Evolutionary conservation across 2,329 filamentous ascomycete species (phyloP), one percentile per base, ranked within the genome.

Genomic region (Trichoderma pleuroti): DNA sequence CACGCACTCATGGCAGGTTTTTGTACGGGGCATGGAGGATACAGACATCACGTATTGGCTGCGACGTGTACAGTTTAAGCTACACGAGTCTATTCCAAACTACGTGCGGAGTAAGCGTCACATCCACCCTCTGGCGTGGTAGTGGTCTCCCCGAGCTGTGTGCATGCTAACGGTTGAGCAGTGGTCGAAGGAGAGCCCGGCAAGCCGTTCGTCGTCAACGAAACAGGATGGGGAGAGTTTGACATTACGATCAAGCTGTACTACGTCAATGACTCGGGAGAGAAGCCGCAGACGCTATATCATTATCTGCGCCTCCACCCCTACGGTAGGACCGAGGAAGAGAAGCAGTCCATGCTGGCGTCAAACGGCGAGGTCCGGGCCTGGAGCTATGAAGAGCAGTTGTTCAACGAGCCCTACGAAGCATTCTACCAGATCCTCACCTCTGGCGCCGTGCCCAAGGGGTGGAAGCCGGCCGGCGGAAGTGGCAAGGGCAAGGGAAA

Each of bases 201-300:
- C n/a, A 86, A 87, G 73, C 77, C 94, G 12, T 99, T 98, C 77
- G 86, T 93, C 77, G 92, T 98, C 72, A 88, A 89, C 73, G 96
- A 98, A 81, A 98, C 96, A 0, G 96, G 96, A 62, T 99, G 97
- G 93, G 96, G 96, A 77, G 96, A 98, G 82, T 99, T 99, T 83
- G 93, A 96, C 80, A 97, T 99, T 77, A 93, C 94, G 73, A 92
- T 99, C 79, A 94, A 97, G 78, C 87, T 99, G 57, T 97, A 97
- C 84, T 99, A 98, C 82, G 90, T 93, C 70, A 90, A 92, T 70
- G 92, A 97, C 78, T 92, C 91, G 46, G 90, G 89, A 76, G 96
- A 99, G 84, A 99, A 99, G 81, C 93, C 95, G 5, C 93, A 97
- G 81, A 97, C 94, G n/a, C 83, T 97, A 2, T 97, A 96, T 84